These are phyloP conservation scores for Solanum medicagineum DNA, from an alignment of 257 asterid genomes.

Conservation along the genomic window DNA sequence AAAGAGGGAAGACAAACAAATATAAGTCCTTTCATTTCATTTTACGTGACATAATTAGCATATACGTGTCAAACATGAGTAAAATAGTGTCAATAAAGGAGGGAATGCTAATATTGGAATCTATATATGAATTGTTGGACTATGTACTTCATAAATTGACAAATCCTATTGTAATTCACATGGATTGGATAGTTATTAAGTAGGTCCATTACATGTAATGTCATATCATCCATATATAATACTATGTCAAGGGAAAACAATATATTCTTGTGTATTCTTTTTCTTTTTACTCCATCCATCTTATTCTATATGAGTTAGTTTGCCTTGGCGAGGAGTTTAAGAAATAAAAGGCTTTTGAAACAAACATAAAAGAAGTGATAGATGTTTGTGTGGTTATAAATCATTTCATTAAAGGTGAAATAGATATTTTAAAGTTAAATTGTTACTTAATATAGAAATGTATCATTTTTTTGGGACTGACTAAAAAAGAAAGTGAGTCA, in stretches of 20 bases:
- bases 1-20: background rate
- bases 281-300: background rate
- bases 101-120: background rate
- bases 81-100: background rate
- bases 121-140: background rate
- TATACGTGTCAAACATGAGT: too few species aligned
- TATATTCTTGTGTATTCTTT: background rate
- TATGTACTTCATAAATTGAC: background rate
- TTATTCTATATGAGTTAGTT: too few species aligned
- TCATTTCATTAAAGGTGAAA: too few species aligned
- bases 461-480: too few species aligned
- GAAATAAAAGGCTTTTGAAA: too few species aligned
- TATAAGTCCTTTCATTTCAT: background rate
- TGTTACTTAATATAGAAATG: too few species aligned
- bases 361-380: too few species aligned
- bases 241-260: background rate
- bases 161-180: background rate
- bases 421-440: too few species aligned
- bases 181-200: background rate
- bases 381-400: too few species aligned
- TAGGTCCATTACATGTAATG: background rate
- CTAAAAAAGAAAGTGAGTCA: too few species aligned
- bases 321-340: too few species aligned
- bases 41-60: background rate
- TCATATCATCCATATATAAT: background rate